Conservation (phyloP, 2,329 filamentous ascomycete species). For the Moelleriella libera region DNA sequence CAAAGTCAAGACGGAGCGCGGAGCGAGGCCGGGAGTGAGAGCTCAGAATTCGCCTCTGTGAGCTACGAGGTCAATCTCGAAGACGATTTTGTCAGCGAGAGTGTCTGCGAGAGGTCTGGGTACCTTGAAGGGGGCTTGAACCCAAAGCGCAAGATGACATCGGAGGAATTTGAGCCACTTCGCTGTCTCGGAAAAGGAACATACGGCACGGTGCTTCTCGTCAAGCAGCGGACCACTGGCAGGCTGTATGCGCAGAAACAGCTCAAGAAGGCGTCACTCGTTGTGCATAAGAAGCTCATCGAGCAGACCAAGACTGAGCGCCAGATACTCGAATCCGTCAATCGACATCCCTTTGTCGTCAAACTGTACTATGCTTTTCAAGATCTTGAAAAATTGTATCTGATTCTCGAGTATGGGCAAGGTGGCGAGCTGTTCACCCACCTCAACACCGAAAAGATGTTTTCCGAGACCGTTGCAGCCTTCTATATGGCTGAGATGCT, state of each 20-base stretch:
- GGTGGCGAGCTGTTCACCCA: slow-evolving; percentile 97
- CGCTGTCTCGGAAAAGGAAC: slow-evolving; percentile 92
- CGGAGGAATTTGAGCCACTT: slow-evolving; percentile 78
- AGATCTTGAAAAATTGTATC: slow-evolving; percentile 91
- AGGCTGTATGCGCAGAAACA: slow-evolving; percentile 95
- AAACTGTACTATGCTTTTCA: slow-evolving; percentile 98
- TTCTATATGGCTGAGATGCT: slow-evolving; percentile 99
- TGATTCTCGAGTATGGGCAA: slow-evolving; percentile 95
- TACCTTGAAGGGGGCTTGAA: slow-evolving; percentile 39
- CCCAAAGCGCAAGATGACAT: slow-evolving; percentile 68
- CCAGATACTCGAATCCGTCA: slow-evolving; percentile 87
- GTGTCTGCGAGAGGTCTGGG: slow-evolving; percentile 29
- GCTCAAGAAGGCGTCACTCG: slow-evolving; percentile 91
- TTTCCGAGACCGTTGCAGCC: slow-evolving; percentile 72
- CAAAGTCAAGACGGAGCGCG: slow-evolving; percentile 40
- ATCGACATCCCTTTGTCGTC: slow-evolving; percentile 92
- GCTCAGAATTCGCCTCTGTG: slow-evolving; percentile 53
- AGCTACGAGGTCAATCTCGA: slow-evolving; percentile 79
- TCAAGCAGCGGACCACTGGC: slow-evolving; percentile 78
- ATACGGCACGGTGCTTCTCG: slow-evolving; percentile 86
- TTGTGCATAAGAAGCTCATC: slow-evolving; percentile 88
- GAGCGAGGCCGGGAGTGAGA: slow-evolving; percentile 38
- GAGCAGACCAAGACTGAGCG: slow-evolving; percentile 98
- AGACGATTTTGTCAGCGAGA: slow-evolving; percentile 68
- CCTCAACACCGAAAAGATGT: slow-evolving; percentile 87